phyloP scores from a whole-genome alignment of 2,329 filamentous ascomycete species.

The Aspergillus tanneri region DNA sequence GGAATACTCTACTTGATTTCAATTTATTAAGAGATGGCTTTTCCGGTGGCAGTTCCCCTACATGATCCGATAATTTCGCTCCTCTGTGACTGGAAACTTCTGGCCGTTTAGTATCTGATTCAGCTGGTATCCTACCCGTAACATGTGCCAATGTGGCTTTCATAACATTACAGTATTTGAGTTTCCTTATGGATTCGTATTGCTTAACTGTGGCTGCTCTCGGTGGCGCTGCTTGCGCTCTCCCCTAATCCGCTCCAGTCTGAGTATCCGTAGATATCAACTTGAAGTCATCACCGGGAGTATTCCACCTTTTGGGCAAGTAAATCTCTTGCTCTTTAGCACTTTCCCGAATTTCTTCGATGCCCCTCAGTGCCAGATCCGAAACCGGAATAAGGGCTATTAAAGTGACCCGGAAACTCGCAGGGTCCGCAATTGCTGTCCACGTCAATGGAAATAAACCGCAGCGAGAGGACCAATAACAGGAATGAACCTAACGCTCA shows the following conservation, averaged over 20 bases:
- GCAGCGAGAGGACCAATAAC: slow-evolving; percentile 1
- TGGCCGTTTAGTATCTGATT: not conserved
- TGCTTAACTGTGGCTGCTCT: not conserved
- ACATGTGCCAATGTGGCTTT: not conserved
- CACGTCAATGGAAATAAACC: slow-evolving; percentile 4
- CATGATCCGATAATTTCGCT: no score
- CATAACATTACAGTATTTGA: not conserved
- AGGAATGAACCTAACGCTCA: slow-evolving; percentile 3
- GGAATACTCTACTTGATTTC: not conserved
- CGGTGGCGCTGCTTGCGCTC: not conserved
- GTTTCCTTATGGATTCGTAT: not conserved
- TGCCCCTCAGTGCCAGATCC: not conserved
- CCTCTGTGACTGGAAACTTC: no score
- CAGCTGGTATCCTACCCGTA: not conserved
- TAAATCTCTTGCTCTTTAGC: slow-evolving; percentile 1
- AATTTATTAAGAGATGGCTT: not conserved
- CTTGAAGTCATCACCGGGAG: not conserved
- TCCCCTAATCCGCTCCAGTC: not conserved
- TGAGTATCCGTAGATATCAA: not conserved
- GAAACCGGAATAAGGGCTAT: not conserved
- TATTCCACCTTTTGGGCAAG: slow-evolving; percentile 2
- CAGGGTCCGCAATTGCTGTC: slow-evolving; percentile 3
- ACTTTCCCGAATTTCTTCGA: not conserved
- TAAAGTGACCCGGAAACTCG: not conserved
- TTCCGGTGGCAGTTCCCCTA: not conserved